Percentiles rank a stretch among this genome's conserved stretches.
phyloP scores from a whole-genome alignment of 768 basidiomycete species.

The Boletus pseudo-olivaceus region DNA sequence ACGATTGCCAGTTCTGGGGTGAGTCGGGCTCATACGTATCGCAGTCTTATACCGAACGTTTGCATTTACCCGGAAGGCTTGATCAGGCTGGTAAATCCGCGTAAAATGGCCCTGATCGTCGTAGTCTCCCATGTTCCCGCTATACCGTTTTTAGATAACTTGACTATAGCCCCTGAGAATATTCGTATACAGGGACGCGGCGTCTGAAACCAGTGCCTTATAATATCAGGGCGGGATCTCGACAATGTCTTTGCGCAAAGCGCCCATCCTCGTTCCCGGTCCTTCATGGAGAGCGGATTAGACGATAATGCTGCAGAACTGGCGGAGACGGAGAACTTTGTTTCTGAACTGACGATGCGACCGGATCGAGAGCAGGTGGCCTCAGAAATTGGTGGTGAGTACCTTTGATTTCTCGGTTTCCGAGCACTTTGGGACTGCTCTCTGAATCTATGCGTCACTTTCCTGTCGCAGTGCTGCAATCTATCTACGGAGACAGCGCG shows the following conservation, averaged over 20 bases:
- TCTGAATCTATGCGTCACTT: slow-evolving; percentile 5
- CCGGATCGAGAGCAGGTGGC: slow-evolving; percentile 43
- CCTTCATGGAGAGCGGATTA: slow-evolving; percentile 16
- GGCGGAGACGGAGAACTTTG: slow-evolving; percentile 23
- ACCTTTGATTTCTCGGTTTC: neutral
- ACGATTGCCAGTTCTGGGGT: no score
- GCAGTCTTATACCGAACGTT: no score
- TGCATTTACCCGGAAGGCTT: no score
- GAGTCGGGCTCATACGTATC: no score
- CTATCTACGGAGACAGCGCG: slow-evolving; percentile 73
- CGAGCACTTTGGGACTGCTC: neutral
- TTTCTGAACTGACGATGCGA: slow-evolving; percentile 30
- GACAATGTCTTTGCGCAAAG: slow-evolving; percentile 7
- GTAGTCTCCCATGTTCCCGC: no score
- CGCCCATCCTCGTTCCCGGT: neutral
- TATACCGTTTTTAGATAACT: neutral
- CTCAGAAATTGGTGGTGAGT: slow-evolving; percentile 45
- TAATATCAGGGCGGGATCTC: slow-evolving; percentile 1
- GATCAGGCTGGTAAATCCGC: no score
- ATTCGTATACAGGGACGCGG: slow-evolving; percentile 3
- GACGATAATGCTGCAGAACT: slow-evolving; percentile 12
- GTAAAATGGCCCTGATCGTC: no score
- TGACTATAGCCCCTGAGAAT: neutral
- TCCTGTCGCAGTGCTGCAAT: slow-evolving; percentile 54
- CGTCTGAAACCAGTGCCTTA: slow-evolving; percentile 2